Conservation (phyloP, 441 rosid genomes). For the Theobroma grandiflorum region DNA sequence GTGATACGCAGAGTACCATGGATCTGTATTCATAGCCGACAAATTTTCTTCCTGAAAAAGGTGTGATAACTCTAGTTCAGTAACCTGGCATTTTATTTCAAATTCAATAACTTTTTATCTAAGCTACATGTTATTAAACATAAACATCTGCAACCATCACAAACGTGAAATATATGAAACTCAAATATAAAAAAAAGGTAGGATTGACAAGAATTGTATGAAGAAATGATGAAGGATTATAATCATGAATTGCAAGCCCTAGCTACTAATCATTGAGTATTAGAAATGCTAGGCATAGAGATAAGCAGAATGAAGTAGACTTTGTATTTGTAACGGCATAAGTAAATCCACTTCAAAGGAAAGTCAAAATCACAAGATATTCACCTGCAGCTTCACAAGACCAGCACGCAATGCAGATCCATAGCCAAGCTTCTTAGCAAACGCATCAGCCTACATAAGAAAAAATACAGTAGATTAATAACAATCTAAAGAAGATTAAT, state of each 20-base stretch:
- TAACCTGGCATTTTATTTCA: neutral
- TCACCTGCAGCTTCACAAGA: slow-evolving; percentile 97
- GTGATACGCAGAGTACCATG: slow-evolving; percentile 97
- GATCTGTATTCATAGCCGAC: slow-evolving; percentile 96
- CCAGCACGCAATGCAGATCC: slow-evolving; percentile 79
- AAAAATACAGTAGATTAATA: slow-evolving; percentile 15
- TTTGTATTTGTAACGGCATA: neutral
- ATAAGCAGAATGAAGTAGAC: neutral
- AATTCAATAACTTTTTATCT: neutral
- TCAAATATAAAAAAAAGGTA: neutral
- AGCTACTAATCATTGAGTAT: neutral
- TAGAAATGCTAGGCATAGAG: neutral
- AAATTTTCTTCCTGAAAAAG: slow-evolving; percentile 91
- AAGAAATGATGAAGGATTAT: neutral
- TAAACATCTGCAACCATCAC: neutral
- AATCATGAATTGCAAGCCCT: neutral
- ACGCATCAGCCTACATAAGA: slow-evolving; percentile 84
- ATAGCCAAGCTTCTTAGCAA: slow-evolving; percentile 92
- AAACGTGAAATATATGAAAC: neutral
- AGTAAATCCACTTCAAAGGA: neutral
- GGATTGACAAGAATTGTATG: neutral
- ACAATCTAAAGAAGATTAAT: neutral
- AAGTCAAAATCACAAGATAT: neutral
- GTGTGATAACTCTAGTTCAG: neutral
- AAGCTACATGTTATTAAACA: neutral